These are phyloP conservation scores for Dicorynia guianensis DNA, from an alignment of 306 rosid genomes.

Conservation along the genomic window DNA sequence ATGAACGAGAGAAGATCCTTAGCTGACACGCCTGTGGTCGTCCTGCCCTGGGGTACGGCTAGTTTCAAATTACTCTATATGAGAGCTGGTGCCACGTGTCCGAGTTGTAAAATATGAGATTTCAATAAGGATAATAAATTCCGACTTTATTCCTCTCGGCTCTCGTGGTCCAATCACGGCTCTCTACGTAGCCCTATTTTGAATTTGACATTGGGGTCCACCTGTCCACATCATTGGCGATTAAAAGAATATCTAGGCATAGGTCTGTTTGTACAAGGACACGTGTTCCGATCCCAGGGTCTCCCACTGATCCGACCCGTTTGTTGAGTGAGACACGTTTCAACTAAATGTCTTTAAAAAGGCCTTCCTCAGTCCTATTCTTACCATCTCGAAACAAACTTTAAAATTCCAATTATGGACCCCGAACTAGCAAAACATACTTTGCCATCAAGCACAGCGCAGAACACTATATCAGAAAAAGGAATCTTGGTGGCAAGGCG, in stretches of 20 bases:
- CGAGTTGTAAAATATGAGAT: not conserved
- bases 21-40: slow-evolving; percentile 53
- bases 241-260: not conserved
- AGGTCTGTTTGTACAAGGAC: not conserved
- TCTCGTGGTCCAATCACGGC: slow-evolving; percentile 50
- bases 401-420: too few species aligned
- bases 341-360: too few species aligned
- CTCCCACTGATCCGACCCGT: too few species aligned
- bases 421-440: too few species aligned
- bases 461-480: too few species aligned
- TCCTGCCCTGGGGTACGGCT: slow-evolving; percentile 1
- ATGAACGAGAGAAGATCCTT: slow-evolving; percentile 27
- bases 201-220: slow-evolving; percentile 27
- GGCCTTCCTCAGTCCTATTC: not conserved
- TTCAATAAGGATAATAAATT: slow-evolving; percentile 7
- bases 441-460: too few species aligned
- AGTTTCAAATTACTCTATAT: not conserved
- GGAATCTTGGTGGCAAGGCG: too few species aligned
- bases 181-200: slow-evolving; percentile 36
- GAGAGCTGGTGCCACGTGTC: too few species aligned
- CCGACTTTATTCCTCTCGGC: slow-evolving; percentile 30
- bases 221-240: slow-evolving; percentile 45
- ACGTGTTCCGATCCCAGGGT: slow-evolving; percentile 23
- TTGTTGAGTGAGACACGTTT: too few species aligned
- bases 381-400: too few species aligned